These are phyloP conservation scores for Myxozyma melibiosi DNA, from an alignment of 805 yeast genomes.

Conservation along the genomic window DNA sequence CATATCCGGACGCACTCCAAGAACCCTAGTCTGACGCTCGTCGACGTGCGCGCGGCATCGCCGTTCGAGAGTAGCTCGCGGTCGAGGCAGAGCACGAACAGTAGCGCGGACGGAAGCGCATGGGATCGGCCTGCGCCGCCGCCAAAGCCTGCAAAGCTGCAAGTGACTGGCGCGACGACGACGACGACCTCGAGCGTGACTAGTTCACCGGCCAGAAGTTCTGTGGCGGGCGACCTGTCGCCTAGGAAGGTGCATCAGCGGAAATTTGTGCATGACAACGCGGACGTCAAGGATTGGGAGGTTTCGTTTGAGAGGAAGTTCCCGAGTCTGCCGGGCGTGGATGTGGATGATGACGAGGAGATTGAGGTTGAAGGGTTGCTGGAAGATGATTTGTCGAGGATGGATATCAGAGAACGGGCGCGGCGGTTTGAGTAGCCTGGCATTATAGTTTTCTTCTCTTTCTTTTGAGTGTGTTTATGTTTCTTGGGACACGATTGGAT, in stretches of 20 bases:
- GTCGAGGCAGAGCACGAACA: constrained; percentile 1
- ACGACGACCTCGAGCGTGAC: neutral
- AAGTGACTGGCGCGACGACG: neutral
- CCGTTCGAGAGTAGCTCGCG: neutral
- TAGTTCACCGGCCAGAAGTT: neutral
- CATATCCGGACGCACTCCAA: neutral
- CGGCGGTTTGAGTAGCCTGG: neutral
- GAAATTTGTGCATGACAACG: constrained; percentile 12
- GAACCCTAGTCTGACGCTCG: neutral
- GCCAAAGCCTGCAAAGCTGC: constrained; percentile 17
- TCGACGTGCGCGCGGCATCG: neutral
- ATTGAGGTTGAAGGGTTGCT: neutral
- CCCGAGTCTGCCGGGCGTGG: constrained; percentile 13
- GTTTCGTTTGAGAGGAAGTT: constrained; percentile 13
- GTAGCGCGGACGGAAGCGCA: constrained; percentile 3
- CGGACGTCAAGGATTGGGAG: constrained; percentile 12
- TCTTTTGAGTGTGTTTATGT: too few relatives aligned
- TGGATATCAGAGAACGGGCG: constrained; percentile 3
- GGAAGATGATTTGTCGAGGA: constrained; percentile 1
- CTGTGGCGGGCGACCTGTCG: too few relatives aligned
- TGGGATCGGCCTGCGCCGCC: constrained; percentile 17
- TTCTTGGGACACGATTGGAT: too few relatives aligned
- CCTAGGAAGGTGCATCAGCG: neutral
- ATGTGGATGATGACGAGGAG: constrained; percentile 14
- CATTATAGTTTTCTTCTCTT: too few relatives aligned